Evolutionary conservation across 2,329 filamentous ascomycete genomes (phyloP).

Genomic region (Clonostachys rosea): DNA sequence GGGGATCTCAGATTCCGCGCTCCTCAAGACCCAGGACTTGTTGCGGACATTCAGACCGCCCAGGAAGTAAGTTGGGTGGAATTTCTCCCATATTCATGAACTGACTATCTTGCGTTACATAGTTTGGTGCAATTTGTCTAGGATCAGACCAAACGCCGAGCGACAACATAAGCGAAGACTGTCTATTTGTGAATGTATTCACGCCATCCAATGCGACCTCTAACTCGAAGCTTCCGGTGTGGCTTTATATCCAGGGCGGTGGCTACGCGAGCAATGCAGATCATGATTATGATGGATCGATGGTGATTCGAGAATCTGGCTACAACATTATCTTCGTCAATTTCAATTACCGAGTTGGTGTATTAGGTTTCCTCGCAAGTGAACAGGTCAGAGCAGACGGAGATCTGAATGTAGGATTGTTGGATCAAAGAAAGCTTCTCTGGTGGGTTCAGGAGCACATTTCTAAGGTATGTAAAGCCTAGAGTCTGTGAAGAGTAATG

Average conservation of each 20-base stretch:
- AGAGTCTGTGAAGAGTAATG: too few species aligned
- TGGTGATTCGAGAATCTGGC: too few species aligned
- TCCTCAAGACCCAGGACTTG: conserved; percentile 4
- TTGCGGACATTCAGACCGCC: conserved; percentile 3
- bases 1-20: conserved; percentile 10
- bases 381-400: conserved; percentile 23
- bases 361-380: conserved; percentile 29
- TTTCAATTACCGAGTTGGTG: conserved; percentile 30
- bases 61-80: conserved; percentile 2
- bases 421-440: conserved; percentile 65
- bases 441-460: conserved; percentile 69
- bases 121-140: conserved; percentile 1
- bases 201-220: too few species aligned
- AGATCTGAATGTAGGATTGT: conserved; percentile 47
- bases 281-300: too few species aligned
- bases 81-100: background rate
- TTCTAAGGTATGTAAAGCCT: conserved; percentile 48
- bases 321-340: conserved; percentile 11
- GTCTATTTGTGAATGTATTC: conserved; percentile 16
- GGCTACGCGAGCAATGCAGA: too few species aligned
- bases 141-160: background rate
- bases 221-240: too few species aligned
- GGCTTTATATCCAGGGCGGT: too few species aligned
- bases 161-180: conserved; percentile 5
- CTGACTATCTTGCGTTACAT: background rate